Evolutionary conservation across 306 rosid genomes (phyloP).

Genomic region (Datisca glomerata): DNA sequence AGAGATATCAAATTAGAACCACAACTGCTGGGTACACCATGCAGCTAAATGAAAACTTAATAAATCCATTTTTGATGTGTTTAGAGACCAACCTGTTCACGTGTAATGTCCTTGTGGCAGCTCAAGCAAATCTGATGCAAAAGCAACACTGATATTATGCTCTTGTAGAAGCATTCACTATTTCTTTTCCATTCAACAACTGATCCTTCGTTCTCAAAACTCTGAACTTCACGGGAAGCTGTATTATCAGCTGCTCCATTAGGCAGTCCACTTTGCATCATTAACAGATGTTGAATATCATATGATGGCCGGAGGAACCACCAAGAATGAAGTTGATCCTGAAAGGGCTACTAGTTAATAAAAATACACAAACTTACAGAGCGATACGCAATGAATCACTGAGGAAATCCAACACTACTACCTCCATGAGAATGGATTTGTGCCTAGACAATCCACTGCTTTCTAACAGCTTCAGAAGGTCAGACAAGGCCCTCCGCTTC

Average conservation of each 20-base stretch:
- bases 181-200: constrained; percentile 51
- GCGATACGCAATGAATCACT: background rate
- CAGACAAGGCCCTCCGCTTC: constrained; percentile 60
- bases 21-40: too few species aligned
- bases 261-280: constrained; percentile 22
- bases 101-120: constrained; percentile 55
- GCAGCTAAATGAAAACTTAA: constrained; percentile 5
- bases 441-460: constrained; percentile 64
- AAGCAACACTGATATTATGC: constrained; percentile 55
- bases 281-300: constrained; percentile 41
- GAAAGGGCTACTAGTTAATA: constrained; percentile 4
- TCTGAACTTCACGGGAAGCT: constrained; percentile 11
- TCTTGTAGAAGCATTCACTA: constrained; percentile 50
- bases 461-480: constrained; percentile 62
- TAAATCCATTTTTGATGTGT: constrained; percentile 2
- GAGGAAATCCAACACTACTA: constrained; percentile 16
- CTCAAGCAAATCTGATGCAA: constrained; percentile 53
- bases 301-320: constrained; percentile 70
- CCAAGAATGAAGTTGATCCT: constrained; percentile 68
- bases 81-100: constrained; percentile 45
- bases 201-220: constrained; percentile 14
- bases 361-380: background rate
- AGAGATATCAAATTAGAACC: too few species aligned
- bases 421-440: constrained; percentile 38
- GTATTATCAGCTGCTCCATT: constrained; percentile 20